Evolutionary conservation across 441 rosid genomes (phyloP), one percentile per base, ranked within the genome.

Genomic region (Omphalea diandra): DNA sequence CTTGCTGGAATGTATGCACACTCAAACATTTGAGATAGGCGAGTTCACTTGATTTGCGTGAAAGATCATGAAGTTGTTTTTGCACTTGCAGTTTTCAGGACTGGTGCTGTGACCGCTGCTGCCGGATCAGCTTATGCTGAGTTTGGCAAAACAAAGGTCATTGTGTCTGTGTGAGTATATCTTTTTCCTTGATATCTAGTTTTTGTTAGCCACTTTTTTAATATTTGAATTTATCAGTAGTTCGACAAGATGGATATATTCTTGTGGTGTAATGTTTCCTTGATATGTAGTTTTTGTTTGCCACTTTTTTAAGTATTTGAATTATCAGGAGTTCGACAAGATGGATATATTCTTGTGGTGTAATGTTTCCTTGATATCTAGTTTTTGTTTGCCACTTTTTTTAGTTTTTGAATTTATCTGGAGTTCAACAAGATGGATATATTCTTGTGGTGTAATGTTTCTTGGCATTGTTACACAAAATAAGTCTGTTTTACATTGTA

Each of bases 101-200:
- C 94, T 0, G 88, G 90, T 35, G 90, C 96, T 33, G 99, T 92
- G 67, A 92, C 79, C 57, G 85, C 93, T 80, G 98, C 98, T 71
- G 81, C 96, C 35, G 97, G 99, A 32, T 92, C 98, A 79, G 97
- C 99, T 68, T 95, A 92, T 75, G 96, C 97, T 38, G 98, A 92
- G 81, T 88, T 92, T 74, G 99, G 97, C 50, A 89, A 88, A 70
- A 92, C 98, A 35, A 89, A 90, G 82, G 98, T 92, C 75, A 95
- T 95, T 50, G 98, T 92, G 57, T 95, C 98, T 7, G 92, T 95
- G 98, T 90, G 82, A 89, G 99, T 87, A 66, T 63, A 57, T 55
- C 65, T 32, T 68, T 67, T 31, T 31, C 38, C 36, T 18, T 65
- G 43, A 43, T 79, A 18, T 60, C 32, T 43, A 49, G 3, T 32